Percentiles rank a stretch among this genome's conserved stretches.
Evolutionary conservation across 306 rosid genomes (phyloP).

Genomic region (Oxytropis ochrocephala): DNA sequence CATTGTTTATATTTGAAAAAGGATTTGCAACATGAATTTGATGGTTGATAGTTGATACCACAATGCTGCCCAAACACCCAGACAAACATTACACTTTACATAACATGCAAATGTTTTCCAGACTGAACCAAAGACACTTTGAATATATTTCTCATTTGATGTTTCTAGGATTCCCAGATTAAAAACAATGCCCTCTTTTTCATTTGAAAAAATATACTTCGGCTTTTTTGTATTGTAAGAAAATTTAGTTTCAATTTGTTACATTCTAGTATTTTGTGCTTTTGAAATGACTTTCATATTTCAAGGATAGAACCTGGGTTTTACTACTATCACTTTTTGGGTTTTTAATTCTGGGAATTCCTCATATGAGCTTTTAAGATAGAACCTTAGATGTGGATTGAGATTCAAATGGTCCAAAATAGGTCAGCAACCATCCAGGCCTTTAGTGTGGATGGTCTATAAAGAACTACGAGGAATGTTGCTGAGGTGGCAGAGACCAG

Average conservation of each 20-base stretch:
- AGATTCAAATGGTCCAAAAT: too few relatives aligned
- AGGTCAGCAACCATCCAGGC: too few relatives aligned
- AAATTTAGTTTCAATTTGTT: slow-evolving; percentile 11
- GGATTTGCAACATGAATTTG: slow-evolving; percentile 4
- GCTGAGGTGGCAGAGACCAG: too few relatives aligned
- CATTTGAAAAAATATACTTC: background rate
- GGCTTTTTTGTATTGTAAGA: background rate
- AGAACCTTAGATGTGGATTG: too few relatives aligned
- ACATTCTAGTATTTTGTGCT: slow-evolving; percentile 1
- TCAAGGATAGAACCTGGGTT: background rate
- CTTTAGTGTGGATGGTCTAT: too few relatives aligned
- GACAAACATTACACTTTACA: background rate
- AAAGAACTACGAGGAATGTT: too few relatives aligned
- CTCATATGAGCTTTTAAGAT: background rate
- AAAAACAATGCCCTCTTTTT: background rate
- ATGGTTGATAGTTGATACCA: background rate
- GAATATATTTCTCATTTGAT: background rate
- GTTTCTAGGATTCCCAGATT: background rate
- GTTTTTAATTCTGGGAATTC: slow-evolving; percentile 7
- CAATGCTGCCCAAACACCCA: background rate
- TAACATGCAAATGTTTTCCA: background rate
- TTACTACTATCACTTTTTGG: slow-evolving; percentile 2
- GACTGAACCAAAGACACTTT: background rate
- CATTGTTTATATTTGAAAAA: background rate
- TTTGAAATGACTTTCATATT: slow-evolving; percentile 7